These are phyloP conservation scores for Selenicereus undatus DNA, from an alignment of 148 eudicot species.

Conservation along the genomic window DNA sequence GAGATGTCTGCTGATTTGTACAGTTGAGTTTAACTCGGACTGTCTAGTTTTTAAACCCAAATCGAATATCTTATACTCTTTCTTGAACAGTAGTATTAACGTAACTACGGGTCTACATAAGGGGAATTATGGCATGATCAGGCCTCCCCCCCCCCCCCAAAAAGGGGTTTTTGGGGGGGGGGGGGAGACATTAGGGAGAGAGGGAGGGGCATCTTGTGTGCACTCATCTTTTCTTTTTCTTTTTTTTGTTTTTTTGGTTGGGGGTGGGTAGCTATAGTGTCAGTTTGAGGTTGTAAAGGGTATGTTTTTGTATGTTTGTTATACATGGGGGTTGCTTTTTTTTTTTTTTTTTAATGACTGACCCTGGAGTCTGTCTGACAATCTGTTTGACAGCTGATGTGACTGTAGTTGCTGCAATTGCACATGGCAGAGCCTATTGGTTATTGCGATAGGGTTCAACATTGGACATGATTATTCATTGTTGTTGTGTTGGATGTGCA, in stretches of 20 bases:
- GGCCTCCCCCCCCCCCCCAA: neutral
- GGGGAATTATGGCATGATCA: neutral
- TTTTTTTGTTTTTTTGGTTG: no score
- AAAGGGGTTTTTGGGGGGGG: neutral
- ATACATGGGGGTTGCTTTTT: neutral
- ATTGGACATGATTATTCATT: no score
- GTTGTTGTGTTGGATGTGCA: no score
- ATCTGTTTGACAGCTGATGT: neutral
- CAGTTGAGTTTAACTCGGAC: neutral
- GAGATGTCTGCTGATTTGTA: neutral
- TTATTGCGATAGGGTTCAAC: no score
- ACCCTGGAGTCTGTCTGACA: neutral
- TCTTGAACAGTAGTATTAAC: neutral
- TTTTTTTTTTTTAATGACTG: neutral
- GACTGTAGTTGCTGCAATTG: neutral
- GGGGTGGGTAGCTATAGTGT: neutral
- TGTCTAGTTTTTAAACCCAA: neutral
- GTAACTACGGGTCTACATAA: no score
- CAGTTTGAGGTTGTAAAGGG: neutral
- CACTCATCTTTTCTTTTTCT: no score
- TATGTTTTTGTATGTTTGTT: neutral
- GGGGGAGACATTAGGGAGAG: neutral
- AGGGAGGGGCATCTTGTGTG: neutral
- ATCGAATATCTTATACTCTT: neutral
- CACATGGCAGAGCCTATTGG: neutral